Evolutionary conservation across 2,329 filamentous ascomycete genomes (phyloP), one percentile per base, ranked within the genome.

Genomic region (Macroventuria anomochaeta): DNA sequence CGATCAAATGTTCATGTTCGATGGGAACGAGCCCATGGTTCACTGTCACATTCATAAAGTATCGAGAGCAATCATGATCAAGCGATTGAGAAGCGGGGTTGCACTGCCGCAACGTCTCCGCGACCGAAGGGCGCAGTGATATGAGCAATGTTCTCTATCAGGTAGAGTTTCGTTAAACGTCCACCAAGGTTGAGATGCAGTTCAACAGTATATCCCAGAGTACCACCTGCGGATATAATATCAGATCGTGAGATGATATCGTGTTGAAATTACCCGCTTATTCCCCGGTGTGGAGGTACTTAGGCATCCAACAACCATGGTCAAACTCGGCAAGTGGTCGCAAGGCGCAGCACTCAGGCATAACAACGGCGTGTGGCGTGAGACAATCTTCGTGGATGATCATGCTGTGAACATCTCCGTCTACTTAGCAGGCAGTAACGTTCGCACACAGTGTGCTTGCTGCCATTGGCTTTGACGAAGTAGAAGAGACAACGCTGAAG

Each of bases 301-400:
- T 8, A 38, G 43, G 25, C 10, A 17, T 2, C 3, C 18, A 28
- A 13, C 12, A 4, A 6, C 7, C 3, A 3, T 26, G 12, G 23
- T 20, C 17, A 34, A 15, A 34, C 3, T 33, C 17, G 21, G 37
- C 13, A 20, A 29, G 12, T 5, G 7, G 28, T 25, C n/a, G 46
- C 39, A 50, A 42, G 25, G 46, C 39, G 46, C 38, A 42, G 46
- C 18, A n/a, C n/a, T 33, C 10, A 46, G 23, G 15, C 42, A 37
- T 12, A 18, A 36, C 7, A 38, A 38, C 44, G 26, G 18, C 10
- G 23, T 29, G 15, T 40, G 28, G 46, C 36, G 37, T 28, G n/a
- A 10, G 20, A 40, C 8, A n/a, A 8, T 7, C 28, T 4, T 11
- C 18, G 3, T 26, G 29, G 31, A 18, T 26, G 17, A 31, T 49